Percentiles rank a stretch among this genome's conserved stretches.
phyloP scores from a whole-genome alignment of 345 rosid species.

The Lumnitzera racemosa region DNA sequence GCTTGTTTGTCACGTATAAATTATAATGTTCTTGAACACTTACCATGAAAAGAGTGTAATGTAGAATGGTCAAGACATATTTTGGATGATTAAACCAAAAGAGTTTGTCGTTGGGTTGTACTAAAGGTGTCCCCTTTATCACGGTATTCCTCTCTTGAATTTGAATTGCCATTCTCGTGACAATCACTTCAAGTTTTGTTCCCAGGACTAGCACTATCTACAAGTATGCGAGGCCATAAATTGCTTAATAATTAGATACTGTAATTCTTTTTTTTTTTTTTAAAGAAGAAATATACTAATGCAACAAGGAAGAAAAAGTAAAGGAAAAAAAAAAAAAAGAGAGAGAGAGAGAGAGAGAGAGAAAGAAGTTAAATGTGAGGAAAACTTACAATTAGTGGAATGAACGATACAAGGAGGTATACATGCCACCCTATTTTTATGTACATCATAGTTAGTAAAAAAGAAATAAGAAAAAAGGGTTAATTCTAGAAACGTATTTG shows the following conservation, averaged over 20 bases:
- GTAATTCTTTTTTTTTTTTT: too few species aligned
- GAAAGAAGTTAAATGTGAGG: too few species aligned
- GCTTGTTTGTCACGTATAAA: too few species aligned
- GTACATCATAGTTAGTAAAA: not conserved
- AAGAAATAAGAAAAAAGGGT: too few species aligned
- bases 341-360: not conserved
- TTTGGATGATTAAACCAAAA: constrained; percentile 55
- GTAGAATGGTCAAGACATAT: constrained; percentile 43
- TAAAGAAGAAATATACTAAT: too few species aligned
- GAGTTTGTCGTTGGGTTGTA: constrained; percentile 43
- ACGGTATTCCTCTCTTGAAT: constrained; percentile 33
- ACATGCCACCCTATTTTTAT: constrained; percentile 52
- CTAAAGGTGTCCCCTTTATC: constrained; percentile 41
- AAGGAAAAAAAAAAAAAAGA: too few species aligned
- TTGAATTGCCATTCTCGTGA: constrained; percentile 41
- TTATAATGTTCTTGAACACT: too few species aligned
- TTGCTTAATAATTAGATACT: too few species aligned
- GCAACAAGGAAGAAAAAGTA: too few species aligned
- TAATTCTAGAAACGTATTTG: too few species aligned
- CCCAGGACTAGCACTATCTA: constrained; percentile 42
- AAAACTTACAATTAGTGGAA: constrained; percentile 51
- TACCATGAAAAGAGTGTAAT: constrained; percentile 43
- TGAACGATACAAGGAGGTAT: constrained; percentile 62
- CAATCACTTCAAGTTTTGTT: constrained; percentile 51
- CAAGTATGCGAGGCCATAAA: not conserved